Conservation (phyloP, 2,329 filamentous ascomycete species). For the Penicillium sp. region DNA sequence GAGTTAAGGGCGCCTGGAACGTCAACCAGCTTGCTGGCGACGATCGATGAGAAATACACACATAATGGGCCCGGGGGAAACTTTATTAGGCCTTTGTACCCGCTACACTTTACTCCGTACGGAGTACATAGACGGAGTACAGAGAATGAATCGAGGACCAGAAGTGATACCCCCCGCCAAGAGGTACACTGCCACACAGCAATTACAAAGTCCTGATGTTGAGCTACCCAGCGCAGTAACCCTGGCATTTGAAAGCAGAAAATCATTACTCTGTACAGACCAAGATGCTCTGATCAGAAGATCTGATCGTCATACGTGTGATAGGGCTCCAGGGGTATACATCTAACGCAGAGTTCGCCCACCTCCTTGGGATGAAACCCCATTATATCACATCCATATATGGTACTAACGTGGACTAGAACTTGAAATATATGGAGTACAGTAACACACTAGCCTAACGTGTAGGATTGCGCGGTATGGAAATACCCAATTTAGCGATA, state of each 20-base stretch:
- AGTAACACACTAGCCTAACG: background rate
- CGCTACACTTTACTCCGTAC: background rate
- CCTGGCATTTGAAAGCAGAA: background rate
- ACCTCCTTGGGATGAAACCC: background rate
- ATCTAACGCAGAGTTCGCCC: background rate
- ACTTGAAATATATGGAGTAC: background rate
- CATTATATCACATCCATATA: background rate
- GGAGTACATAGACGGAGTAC: background rate
- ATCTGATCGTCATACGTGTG: conserved; percentile 3
- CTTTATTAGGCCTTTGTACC: conserved; percentile 13
- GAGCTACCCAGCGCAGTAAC: background rate
- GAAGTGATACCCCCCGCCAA: background rate
- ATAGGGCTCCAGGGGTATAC: conserved; percentile 1
- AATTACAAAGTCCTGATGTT: background rate
- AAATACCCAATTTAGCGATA: background rate
- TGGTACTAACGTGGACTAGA: background rate
- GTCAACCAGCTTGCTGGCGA: conserved; percentile 9
- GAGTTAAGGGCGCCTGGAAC: background rate
- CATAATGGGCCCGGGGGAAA: conserved; percentile 2
- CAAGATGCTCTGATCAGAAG: background rate
- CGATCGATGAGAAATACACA: conserved; percentile 11
- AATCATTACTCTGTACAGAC: background rate
- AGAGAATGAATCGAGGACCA: background rate
- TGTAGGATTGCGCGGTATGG: background rate
- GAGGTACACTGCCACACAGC: background rate